Base-by-base conservation (phyloP, 2,329 filamentous ascomycete species). In the Ambrosiella cleistominuta region DNA sequence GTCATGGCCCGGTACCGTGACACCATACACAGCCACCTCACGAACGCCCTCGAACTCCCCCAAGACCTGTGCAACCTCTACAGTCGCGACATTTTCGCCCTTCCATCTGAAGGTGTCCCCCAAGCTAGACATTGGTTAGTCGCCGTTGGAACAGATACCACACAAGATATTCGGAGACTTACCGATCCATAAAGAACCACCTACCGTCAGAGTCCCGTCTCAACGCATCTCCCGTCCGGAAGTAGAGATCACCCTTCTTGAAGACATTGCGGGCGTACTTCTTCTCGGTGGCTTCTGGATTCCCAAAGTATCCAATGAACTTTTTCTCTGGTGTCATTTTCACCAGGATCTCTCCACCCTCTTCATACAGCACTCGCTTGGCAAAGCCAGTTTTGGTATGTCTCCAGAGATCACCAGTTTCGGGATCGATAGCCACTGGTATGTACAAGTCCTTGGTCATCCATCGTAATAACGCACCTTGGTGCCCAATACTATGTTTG, bases 31-130 rank as follows among this genome's bases (percentile, higher is more conserved):
- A 61, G 85, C 86, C 1, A 82, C 81, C 66, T 86, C 83, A 19
- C 74, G 67, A 12, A 85, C 70, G 1, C 77, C 77, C 0, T 79
- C 75, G 63, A 76, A 80, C 36, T 71, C 69, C 4, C 81, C 81
- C 1, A 88, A 68, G 0, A 80, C 74, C 63, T 84, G 79, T 1
- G 80, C 74, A 0, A 87, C 83, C 68, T 87, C 83, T 9, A 81
- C 71, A 45, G 81, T 84, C 9, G 77, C 80, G 45, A 84, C 80
- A 63, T 85, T 84, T 68, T 84, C 81, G 56, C 78, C 78, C 67
- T 86, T 87, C 84, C 84, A 87, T 38, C 85, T 75, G 68, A 83
- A 88, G 0, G 85, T 88, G 66, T 88, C 85, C 1, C 84, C 84
- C 1, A 87, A 73, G 3, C 81, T 68, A 50, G 1, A 15, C 42